phyloP scores from a whole-genome alignment of 495 filamentous ascomycete genomes.

The Cercophora scortea region DNA sequence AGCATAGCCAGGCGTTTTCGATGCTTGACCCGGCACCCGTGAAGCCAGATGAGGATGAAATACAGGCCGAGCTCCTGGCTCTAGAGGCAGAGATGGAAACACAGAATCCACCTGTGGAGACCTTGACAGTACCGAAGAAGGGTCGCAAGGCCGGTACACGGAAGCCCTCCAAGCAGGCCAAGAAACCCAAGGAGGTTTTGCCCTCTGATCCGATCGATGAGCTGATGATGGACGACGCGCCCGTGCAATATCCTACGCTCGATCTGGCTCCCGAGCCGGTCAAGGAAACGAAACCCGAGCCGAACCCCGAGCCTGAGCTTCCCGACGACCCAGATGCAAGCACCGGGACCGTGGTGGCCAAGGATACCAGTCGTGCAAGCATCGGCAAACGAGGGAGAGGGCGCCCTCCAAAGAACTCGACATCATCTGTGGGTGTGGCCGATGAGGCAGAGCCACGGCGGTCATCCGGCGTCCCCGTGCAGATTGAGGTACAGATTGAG shows the following conservation, averaged over 20 bases:
- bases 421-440: slow-evolving; percentile 6
- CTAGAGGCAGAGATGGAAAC: slow-evolving; percentile 37
- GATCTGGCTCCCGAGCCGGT: neutral
- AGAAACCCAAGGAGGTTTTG: slow-evolving; percentile 30
- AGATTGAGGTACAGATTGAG: slow-evolving; percentile 8
- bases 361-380: neutral
- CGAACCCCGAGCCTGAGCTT: slow-evolving; percentile 19
- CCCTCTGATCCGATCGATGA: slow-evolving; percentile 13
- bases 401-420: slow-evolving; percentile 23
- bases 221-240: slow-evolving; percentile 12
- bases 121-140: slow-evolving; percentile 32
- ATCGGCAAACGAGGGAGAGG: slow-evolving; percentile 22
- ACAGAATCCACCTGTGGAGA: slow-evolving; percentile 9
- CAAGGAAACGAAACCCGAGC: neutral
- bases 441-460: slow-evolving; percentile 9
- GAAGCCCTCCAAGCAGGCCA: slow-evolving; percentile 37
- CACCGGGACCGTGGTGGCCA: slow-evolving; percentile 32
- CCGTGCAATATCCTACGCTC: slow-evolving; percentile 4
- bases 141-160: slow-evolving; percentile 36
- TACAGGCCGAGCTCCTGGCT: slow-evolving; percentile 36
- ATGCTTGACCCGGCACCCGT: slow-evolving; percentile 38
- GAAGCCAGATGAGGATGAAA: slow-evolving; percentile 36
- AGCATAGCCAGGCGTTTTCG: slow-evolving; percentile 22
- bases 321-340: slow-evolving; percentile 36
- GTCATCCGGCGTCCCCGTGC: slow-evolving; percentile 1